phyloP scores from a whole-genome alignment of 2,329 filamentous ascomycete genomes.

The Ceratocystis destructans region DNA sequence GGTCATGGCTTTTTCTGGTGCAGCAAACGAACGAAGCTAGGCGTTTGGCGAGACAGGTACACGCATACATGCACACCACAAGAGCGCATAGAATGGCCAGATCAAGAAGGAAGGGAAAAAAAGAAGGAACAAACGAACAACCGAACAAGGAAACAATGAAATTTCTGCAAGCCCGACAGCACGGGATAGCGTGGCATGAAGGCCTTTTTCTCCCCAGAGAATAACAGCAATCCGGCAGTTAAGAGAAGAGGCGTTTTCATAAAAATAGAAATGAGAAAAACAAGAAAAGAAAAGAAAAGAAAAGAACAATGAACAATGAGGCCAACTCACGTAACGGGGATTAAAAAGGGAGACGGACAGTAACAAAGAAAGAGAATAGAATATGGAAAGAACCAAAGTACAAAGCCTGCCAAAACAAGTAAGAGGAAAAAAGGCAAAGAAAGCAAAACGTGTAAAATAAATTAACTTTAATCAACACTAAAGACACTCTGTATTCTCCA shows the following conservation, averaged over 20 bases:
- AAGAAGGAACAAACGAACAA: not conserved
- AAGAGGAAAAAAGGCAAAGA: not conserved
- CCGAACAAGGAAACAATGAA: not conserved
- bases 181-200: constrained; percentile 5
- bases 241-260: not conserved
- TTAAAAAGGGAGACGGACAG: not conserved
- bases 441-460: not conserved
- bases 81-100: not conserved
- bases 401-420: not conserved
- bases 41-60: not conserved
- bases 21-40: constrained; percentile 5
- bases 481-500: no score
- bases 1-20: not conserved
- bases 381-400: not conserved
- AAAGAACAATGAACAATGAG: not conserved
- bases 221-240: not conserved
- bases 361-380: not conserved
- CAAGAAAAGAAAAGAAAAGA: no score
- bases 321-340: not conserved
- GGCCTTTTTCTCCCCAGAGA: not conserved
- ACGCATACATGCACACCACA: not conserved
- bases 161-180: not conserved
- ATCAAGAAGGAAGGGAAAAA: not conserved
- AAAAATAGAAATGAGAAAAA: no score
- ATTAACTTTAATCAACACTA: not conserved